These are phyloP conservation scores for Phylloporus arenicola DNA, from an alignment of 768 basidiomycete genomes.

Conservation along the genomic window DNA sequence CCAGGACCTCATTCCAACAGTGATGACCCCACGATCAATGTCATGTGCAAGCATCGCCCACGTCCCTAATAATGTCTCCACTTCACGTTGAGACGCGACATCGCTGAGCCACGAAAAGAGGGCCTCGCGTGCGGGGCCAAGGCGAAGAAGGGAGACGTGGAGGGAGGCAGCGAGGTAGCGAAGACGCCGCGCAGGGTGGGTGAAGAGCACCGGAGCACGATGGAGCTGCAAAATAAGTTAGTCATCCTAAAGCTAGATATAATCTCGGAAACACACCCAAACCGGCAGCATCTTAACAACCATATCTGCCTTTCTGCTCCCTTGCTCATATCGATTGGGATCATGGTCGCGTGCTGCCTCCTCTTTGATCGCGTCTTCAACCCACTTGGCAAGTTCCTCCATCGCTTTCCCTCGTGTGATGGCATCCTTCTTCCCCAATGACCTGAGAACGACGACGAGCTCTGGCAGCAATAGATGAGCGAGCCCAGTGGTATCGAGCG, in stretches of 20 bases:
- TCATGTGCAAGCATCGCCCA: constrained; percentile 75
- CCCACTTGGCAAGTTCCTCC: constrained; percentile 74
- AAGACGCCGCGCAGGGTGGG: constrained; percentile 76
- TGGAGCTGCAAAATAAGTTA: constrained; percentile 53
- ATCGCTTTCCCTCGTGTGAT: constrained; percentile 80
- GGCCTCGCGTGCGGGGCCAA: constrained; percentile 43
- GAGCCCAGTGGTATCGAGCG: constrained; percentile 79
- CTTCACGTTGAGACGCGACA: constrained; percentile 41
- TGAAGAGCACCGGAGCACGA: constrained; percentile 75
- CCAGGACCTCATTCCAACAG: constrained; percentile 53
- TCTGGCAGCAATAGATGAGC: constrained; percentile 72
- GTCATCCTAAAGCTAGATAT: neutral
- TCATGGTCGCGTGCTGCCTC: constrained; percentile 34
- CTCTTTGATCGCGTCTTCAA: constrained; percentile 46
- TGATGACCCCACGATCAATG: constrained; percentile 57
- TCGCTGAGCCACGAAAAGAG: constrained; percentile 49
- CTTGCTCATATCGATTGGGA: constrained; percentile 5
- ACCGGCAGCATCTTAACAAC: constrained; percentile 72
- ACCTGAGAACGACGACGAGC: constrained; percentile 73
- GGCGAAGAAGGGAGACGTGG: constrained; percentile 61
- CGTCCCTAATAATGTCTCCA: constrained; percentile 58
- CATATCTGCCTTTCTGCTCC: constrained; percentile 20
- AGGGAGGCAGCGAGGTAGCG: constrained; percentile 54
- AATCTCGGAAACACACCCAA: constrained; percentile 59
- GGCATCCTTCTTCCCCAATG: constrained; percentile 84